These are phyloP conservation scores for Aureobasidium sp. DNA, from an alignment of 2,329 filamentous ascomycete species.

Conservation along the genomic window DNA sequence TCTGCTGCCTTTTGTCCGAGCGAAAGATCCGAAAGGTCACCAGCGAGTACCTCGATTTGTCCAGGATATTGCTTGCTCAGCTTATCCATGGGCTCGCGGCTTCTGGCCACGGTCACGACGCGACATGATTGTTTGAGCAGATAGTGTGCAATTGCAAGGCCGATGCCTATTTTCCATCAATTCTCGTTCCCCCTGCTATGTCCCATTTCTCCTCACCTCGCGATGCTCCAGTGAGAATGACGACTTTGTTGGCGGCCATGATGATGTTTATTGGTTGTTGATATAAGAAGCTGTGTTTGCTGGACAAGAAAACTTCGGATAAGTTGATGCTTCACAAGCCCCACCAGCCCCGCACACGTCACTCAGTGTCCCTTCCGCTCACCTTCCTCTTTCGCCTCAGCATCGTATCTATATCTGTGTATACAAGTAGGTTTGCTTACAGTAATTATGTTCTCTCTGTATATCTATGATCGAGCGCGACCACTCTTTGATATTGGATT, in stretches of 20 bases:
- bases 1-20: conserved; percentile 55
- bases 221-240: conserved; percentile 54
- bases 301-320: conserved; percentile 6
- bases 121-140: conserved; percentile 49
- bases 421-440: neutral
- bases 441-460: neutral
- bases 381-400: conserved; percentile 2
- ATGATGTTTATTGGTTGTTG: conserved; percentile 4
- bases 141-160: conserved; percentile 51
- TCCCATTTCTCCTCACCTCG: conserved; percentile 36
- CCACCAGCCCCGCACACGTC: conserved; percentile 9
- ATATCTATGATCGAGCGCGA: too few species aligned
- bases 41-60: conserved; percentile 48
- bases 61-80: conserved; percentile 46
- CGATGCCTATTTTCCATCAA: conserved; percentile 43
- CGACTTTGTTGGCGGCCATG: conserved; percentile 28
- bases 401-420: neutral
- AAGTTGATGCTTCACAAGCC: neutral
- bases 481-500: too few species aligned
- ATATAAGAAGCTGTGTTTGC: conserved; percentile 3
- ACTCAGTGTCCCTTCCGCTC: neutral
- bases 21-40: conserved; percentile 47
- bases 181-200: neutral
- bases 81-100: conserved; percentile 42
- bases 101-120: conserved; percentile 49